These are phyloP conservation scores for Pichia sp. DNA, from an alignment of 1,139 yeast genomes.

Conservation along the genomic window DNA sequence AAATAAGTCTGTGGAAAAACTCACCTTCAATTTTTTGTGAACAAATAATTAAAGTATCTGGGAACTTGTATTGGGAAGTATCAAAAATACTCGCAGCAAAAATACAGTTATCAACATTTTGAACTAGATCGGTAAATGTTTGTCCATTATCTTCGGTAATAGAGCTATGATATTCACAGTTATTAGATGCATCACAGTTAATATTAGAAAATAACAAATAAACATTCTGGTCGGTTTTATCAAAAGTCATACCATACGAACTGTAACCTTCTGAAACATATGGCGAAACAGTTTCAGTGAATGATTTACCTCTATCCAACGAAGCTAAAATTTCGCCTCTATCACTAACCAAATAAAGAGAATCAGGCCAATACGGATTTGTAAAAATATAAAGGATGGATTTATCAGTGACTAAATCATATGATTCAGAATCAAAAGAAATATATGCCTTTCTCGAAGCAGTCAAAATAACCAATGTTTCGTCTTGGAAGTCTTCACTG, in stretches of 20 bases:
- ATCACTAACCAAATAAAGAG: conserved; percentile 54
- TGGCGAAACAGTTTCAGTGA: conserved; percentile 46
- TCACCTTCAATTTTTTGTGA: conserved; percentile 30
- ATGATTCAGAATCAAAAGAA: conserved; percentile 64
- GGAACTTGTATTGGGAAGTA: conserved; percentile 28
- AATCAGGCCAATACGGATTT: conserved; percentile 59
- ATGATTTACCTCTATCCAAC: conserved; percentile 59
- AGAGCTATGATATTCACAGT: conserved; percentile 54
- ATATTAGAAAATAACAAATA: conserved; percentile 67
- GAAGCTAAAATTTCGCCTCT: conserved; percentile 50
- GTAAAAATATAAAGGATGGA: conserved; percentile 48
- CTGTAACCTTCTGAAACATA: conserved; percentile 10
- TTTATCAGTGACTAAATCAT: conserved; percentile 34
- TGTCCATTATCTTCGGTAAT: conserved; percentile 60
- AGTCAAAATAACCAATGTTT: conserved; percentile 66
- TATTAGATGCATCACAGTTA: conserved; percentile 42
- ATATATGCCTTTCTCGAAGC: conserved; percentile 45
- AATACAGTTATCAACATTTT: conserved; percentile 54
- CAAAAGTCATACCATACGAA: conserved; percentile 41
- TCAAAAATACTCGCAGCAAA: conserved; percentile 54
- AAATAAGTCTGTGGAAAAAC: conserved; percentile 33
- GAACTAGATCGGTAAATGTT: conserved; percentile 47
- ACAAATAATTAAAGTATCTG: conserved; percentile 58
- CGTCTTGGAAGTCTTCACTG: conserved; percentile 37
- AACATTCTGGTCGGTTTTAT: conserved; percentile 46